Base-by-base conservation (phyloP, 2,329 filamentous ascomycete genomes). In the Epichloe sylvatica region DNA sequence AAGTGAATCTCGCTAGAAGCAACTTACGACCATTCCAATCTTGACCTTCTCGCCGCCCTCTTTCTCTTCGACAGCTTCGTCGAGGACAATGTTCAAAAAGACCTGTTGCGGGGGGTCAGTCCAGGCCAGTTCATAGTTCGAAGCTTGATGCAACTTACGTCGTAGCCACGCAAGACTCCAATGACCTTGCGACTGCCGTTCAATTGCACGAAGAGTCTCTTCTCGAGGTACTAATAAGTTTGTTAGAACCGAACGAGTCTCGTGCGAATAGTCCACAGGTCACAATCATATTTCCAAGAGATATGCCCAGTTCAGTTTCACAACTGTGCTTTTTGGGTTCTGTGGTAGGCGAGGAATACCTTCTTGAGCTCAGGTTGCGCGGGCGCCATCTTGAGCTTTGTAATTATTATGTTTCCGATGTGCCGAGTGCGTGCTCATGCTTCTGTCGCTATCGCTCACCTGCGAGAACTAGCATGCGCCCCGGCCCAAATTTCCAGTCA, bases 291-390 rank as follows among this genome's bases (percentile, higher is more conserved):
- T 44, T 35, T 4, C 8, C 8, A 5, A 8, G 30, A 4, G 1
- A 4, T 4, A 39, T 37, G 23, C 11, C 39, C 12, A 12, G 33
- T 15, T 6, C 13, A 13, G 3, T n/a, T 25, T 25, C 33, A 6
- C 13, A 40, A 15, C 6, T 25, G 15, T 7, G 30, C 12, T 4
- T 17, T 2, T 3, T 4, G 13, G n/a, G 2, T 37, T 8, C 5
- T 45, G 19, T n/a, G 4, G 7, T n/a, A 21, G 19, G 21, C 0
- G 38, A 5, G 1, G 38, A 58, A 25, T 71, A 94, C 92, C 82
- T 97, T 98, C 74, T 97, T 98, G 55, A 98, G 80, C 75, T 98
- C 94, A 62, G 92, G 92, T 73, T 97, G 92, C 67, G 92, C 90
- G 82, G 94, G 91, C 73, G 92, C 88, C 92, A 98, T 98, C 58